Percentiles rank a stretch among this genome's conserved stretches.
Conservation (phyloP, 2,329 filamentous ascomycete species). For the Penicillium sp. region DNA sequence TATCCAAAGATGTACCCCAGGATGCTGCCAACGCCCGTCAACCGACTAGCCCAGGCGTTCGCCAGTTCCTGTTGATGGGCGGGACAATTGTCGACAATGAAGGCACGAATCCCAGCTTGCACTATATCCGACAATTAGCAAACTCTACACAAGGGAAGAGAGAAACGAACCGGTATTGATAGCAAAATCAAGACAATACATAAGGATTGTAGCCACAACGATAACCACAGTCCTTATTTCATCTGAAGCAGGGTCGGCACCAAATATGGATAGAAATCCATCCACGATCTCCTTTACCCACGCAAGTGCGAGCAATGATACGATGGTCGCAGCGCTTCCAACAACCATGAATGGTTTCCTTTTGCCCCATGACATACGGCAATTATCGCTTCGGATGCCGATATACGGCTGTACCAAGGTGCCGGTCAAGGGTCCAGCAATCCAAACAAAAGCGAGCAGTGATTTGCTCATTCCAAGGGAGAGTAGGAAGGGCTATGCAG, state of each 20-base stretch:
- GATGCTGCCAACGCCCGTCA: conserved; percentile 85
- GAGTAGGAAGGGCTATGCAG: conserved; percentile 60
- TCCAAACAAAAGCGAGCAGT: conserved; percentile 77
- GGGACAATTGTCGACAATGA: conserved; percentile 84
- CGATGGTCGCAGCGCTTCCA: conserved; percentile 62
- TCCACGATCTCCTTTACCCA: conserved; percentile 70
- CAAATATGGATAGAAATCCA: conserved; percentile 64
- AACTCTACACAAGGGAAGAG: neutral
- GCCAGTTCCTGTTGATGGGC: conserved; percentile 89
- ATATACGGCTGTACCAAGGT: conserved; percentile 77
- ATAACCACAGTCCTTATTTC: conserved; percentile 64
- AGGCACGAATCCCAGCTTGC: conserved; percentile 66
- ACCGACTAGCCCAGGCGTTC: conserved; percentile 88
- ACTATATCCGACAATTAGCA: conserved; percentile 46
- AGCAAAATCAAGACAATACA: conserved; percentile 88
- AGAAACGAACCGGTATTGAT: conserved; percentile 71
- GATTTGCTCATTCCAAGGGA: conserved; percentile 79
- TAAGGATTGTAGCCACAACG: conserved; percentile 72
- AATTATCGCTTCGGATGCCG: conserved; percentile 75
- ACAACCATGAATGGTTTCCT: conserved; percentile 75
- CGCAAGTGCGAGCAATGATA: conserved; percentile 63
- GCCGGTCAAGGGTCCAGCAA: conserved; percentile 72
- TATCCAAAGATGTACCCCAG: conserved; percentile 85
- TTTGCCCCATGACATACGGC: conserved; percentile 67
- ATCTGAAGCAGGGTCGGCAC: conserved; percentile 60